Evolutionary conservation across 2,329 filamentous ascomycete genomes (phyloP), one percentile per base, ranked within the genome.

Genomic region (Xylaria digitata): DNA sequence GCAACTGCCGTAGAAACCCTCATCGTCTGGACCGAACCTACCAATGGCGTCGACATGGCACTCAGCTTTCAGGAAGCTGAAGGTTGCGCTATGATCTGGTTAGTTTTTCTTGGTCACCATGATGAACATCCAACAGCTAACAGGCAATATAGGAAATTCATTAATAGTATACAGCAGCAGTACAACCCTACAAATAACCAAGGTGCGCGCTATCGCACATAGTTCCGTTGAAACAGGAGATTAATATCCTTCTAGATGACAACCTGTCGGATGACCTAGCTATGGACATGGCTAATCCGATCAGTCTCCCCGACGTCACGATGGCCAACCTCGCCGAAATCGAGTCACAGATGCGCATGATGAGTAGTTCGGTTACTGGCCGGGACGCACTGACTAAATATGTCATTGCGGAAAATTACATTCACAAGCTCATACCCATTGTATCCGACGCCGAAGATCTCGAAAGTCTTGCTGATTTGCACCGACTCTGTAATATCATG

Each of bases 61-160:
- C 86, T 99, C 70, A 97, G 94, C 78, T 99, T 99, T 76, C 96
- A 99, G 80, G 96, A 99, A 82, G 91, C 94, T 2, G 96, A 98
- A 73, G 96, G 95, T 52, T 99, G 96, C 80, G 89, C 92, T 21
- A 85, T 90, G 70, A 97, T 99, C 79, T 99, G 96, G 96, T 96
- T 62, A 57, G 68, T 67, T 9, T 15, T 32, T 21, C 40, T 32
- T 30, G 30, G 30, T n/a, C 13, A 5, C 42, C 17, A n/a, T 26
- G 26, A 9, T 32, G 55, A 52, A 63, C 54, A 56, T 6, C 17
- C n/a, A 48, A 1, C n/a, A 50, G 53, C 78, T 80, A 68, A 80
- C 69, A 15, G 54, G 21, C 60, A 17, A 48, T 15, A 65, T 73
- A 97, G 94, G 93, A 93, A 95, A 75, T 98, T 98, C 73, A 92